Evolutionary conservation across 768 basidiomycete species (phyloP), one percentile per base, ranked within the genome.

Genomic region (Rubroboletus satanas): DNA sequence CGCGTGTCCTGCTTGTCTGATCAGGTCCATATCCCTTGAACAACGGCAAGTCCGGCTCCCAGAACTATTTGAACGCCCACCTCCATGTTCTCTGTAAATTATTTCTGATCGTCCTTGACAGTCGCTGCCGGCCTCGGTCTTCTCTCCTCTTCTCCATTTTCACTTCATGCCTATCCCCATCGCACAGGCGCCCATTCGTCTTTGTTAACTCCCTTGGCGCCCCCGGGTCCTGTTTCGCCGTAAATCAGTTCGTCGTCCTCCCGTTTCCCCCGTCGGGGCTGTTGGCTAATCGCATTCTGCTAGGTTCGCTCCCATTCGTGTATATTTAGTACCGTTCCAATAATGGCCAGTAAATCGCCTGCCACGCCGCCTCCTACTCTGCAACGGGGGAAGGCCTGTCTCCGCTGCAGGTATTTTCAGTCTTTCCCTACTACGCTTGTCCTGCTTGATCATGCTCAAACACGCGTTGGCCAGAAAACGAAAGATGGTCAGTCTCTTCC

Each of bases 311-410:
- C 52, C 50, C 54, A 12, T 60, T 58, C 61, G 57, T 64, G 69
- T 71, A 73, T 71, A 72, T 73, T 73, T 72, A 73, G 67, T 66
- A 57, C 28, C 57, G 31, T 67, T 64, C 61, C 70, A 53, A 70
- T 71, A 71, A 72, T 72, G 71, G 69, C 71, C 58, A 71, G 52
- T 48, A 72, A 66, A 62, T 43, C 57, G 23, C 58, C 64, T 41
- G 37, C 51, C 69, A 66, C 68, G 23, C 66, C 66, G 10, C 64
- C 66, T 9, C 63, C 73, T 26, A 74, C 84, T 58, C 71, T 87
- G 21, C 85, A 86, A 72, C 74, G 85, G 61, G 85, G 85, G 35
- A 86, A 84, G 70, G 85, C 85, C 49, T 87, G 85, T 74, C 75
- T 87, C 49, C 78, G 85, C 73, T 87, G 85, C 82, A 83, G 84